phyloP scores from a whole-genome alignment of 2,329 filamentous ascomycete species.

The Curvularia hawaiiensis region DNA sequence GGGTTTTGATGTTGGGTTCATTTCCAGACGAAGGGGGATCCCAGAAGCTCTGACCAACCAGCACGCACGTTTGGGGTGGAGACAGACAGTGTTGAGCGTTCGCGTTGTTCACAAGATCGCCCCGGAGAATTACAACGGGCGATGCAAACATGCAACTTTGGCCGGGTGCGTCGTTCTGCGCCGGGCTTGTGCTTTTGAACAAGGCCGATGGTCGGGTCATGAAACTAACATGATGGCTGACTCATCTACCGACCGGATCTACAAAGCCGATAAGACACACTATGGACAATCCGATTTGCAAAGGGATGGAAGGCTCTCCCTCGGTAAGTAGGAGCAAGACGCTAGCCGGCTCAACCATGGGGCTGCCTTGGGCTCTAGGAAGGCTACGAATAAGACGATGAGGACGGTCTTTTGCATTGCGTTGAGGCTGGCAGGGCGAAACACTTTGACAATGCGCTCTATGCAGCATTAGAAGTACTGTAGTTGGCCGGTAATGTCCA shows the following conservation, averaged over 20 bases:
- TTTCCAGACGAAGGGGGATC: conserved; percentile 3
- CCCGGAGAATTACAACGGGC: conserved; percentile 21
- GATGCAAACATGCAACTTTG: conserved; percentile 6
- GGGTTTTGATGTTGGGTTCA: conserved; percentile 8
- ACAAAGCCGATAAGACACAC: not conserved
- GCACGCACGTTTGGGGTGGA: conserved; percentile 10
- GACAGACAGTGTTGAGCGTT: conserved; percentile 3
- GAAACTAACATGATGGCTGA: not conserved
- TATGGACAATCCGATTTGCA: conserved; percentile 1
- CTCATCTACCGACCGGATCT: not conserved
- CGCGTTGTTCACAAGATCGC: conserved; percentile 9
- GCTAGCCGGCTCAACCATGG: conserved; percentile 3
- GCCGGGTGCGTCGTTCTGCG: conserved; percentile 8
- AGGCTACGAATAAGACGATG: not conserved
- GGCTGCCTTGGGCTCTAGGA: conserved; percentile 3
- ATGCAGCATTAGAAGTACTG: conserved; percentile 6
- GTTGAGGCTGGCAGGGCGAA: not conserved
- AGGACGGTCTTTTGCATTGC: conserved; percentile 11
- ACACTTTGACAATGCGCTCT: conserved; percentile 1
- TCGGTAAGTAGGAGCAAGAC: conserved; percentile 9
- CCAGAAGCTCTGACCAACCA: conserved; percentile 11
- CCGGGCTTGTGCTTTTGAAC: conserved; percentile 2
- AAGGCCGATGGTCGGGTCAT: conserved; percentile 2
- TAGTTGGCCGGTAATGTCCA: conserved; percentile 1
- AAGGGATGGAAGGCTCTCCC: not conserved